Base-by-base conservation (phyloP, 371 early-diverging fungal species). In the Conidiobolus incongruus region DNA sequence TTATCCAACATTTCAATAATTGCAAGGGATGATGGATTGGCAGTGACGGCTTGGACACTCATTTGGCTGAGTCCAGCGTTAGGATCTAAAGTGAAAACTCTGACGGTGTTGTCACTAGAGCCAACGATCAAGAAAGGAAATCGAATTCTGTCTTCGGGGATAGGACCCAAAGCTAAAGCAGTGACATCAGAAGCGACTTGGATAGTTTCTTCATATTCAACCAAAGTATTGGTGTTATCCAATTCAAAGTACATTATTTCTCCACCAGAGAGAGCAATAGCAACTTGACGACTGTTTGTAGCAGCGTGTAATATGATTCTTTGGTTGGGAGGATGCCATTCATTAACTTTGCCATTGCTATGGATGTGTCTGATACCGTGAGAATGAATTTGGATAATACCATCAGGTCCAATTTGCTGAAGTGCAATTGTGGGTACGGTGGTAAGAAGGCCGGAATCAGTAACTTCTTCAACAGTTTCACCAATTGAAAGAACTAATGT, bases 211-310 rank as follows among this genome's bases (percentile, higher is more conserved):
- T 78, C 77, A 50, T 72, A 81, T 55, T 96, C 95, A 49, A 84
- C 79, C 49, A 94, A 59, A 49, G 84, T 75, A 19, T 87, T 84
- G 48, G 66, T 63, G 32, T 63, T 59, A 53, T 94, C 89, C 39
- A 94, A 60, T 63, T 94, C 94, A 62, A 97, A 91, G 52, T 89
- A 92, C 0, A 89, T 77, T 6, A 88, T 55, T 44, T 86, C 90
- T 5, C 77, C 82, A 35, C 77, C 72, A 2, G 81, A 70, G 11
- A 94, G 62, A 0, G 87, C 81, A 47, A 94, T 74, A 0, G 75
- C 74, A 1, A 86, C 75, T 50, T 87, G 78, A 15, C 86, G 75
- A 31, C 71, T 61, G 48, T 88, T 90, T 32, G 80, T 77, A 0
- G 87, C 74, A 0, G 89, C 91, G 5, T 70, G 59, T 1, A 71